Percentiles rank a stretch among this genome's conserved stretches.
Evolutionary conservation across 1,139 yeast species (phyloP).

Genomic region (Maudiozyma humilis): DNA sequence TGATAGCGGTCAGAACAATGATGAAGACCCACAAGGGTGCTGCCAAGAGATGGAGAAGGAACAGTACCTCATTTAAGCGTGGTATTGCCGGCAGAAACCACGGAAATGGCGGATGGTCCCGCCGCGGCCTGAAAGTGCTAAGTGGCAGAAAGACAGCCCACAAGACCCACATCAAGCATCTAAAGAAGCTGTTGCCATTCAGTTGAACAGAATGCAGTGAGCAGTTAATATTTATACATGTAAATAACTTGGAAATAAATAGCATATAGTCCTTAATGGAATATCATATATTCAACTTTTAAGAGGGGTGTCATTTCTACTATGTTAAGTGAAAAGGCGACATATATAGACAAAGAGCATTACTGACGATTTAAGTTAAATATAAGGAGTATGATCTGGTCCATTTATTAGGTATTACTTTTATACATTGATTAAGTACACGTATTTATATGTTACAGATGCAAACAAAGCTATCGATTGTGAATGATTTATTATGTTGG

Average conservation of each 20-base stretch:
- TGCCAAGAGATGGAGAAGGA: slow-evolving; percentile 74
- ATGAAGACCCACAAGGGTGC: slow-evolving; percentile 44
- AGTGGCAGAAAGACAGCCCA: slow-evolving; percentile 57
- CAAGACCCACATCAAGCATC: slow-evolving; percentile 38
- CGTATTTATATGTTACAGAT: no score
- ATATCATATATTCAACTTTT: neutral
- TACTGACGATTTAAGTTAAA: no score
- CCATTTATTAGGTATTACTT: no score
- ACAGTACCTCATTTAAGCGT: slow-evolving; percentile 51
- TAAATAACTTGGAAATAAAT: neutral
- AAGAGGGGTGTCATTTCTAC: no score
- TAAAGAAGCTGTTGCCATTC: slow-evolving; percentile 41
- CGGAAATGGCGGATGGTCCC: slow-evolving; percentile 85
- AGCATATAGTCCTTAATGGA: neutral
- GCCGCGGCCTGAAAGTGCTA: slow-evolving; percentile 52
- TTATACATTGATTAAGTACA: no score
- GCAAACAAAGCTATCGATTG: no score
- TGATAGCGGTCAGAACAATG: slow-evolving; percentile 27
- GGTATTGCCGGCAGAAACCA: slow-evolving; percentile 86
- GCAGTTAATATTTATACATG: neutral
- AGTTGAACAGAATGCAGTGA: slow-evolving; percentile 14
- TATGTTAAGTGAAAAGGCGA: no score
- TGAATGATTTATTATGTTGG: no score
- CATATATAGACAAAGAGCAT: no score
- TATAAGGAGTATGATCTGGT: no score